A percentile compares a stretch with the other conserved stretches of the same genome.
phyloP scores from a whole-genome alignment of 1,284 basidiomycete species.

The Anthracocystis panici-leucophaei region DNA sequence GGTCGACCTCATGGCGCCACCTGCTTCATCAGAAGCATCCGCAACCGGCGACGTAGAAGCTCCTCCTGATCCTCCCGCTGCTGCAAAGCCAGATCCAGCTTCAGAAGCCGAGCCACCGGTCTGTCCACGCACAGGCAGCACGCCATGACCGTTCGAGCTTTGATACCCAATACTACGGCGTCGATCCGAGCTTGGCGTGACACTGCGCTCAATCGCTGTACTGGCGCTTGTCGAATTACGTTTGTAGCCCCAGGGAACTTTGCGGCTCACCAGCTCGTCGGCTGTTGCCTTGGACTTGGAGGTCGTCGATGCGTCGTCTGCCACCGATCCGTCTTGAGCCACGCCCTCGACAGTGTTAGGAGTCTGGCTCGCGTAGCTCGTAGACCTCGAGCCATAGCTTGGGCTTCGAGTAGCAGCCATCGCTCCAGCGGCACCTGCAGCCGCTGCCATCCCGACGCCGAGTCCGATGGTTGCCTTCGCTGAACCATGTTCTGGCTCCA shows the following conservation, averaged over 20 bases:
- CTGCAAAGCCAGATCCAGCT: constrained; percentile 14
- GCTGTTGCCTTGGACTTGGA: constrained; percentile 27
- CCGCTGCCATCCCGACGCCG: constrained; percentile 17
- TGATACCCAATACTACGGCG: constrained; percentile 40
- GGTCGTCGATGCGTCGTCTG: constrained; percentile 30
- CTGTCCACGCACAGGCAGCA: constrained; percentile 14
- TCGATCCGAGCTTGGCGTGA: constrained; percentile 42
- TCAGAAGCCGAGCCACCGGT: constrained; percentile 13
- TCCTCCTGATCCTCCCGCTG: background rate
- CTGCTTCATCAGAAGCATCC: constrained; percentile 7
- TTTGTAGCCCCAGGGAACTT: constrained; percentile 61
- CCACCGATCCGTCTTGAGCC: constrained; percentile 14
- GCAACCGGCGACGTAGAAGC: constrained; percentile 7
- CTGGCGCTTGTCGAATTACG: constrained; percentile 39
- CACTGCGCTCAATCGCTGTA: constrained; percentile 25
- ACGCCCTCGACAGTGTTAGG: constrained; percentile 16
- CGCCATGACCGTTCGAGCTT: constrained; percentile 40
- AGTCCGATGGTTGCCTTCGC: constrained; percentile 13
- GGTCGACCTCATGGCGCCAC: constrained; percentile 5
- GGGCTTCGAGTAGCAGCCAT: constrained; percentile 18
- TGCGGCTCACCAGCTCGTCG: constrained; percentile 55
- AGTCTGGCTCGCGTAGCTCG: constrained; percentile 37
- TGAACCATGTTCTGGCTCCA: constrained; percentile 11
- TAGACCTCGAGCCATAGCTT: constrained; percentile 32
- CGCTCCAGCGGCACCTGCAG: constrained; percentile 16